These are phyloP conservation scores for Cyclotella cryptica DNA, from an alignment of 108 stramenopile genomes.

Conservation along the genomic window DNA sequence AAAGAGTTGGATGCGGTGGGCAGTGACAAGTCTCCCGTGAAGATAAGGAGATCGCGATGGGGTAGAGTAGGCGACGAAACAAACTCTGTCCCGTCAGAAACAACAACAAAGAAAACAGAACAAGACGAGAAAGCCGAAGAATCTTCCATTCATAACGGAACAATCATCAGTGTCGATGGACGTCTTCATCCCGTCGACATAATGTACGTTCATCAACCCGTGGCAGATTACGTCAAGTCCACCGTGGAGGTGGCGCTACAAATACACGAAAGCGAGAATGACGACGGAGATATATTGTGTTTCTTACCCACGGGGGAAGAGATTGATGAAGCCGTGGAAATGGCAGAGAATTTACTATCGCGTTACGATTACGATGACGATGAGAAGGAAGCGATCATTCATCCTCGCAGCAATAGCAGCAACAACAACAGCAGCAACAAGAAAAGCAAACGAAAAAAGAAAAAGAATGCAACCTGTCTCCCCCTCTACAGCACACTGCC, in stretches of 20 bases:
- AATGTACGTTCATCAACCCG: slow-evolving; percentile 81
- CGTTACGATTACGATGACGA: no score
- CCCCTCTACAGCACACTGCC: slow-evolving; percentile 93
- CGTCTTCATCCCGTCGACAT: slow-evolving; percentile 89
- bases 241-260: slow-evolving; percentile 84
- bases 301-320: slow-evolving; percentile 96
- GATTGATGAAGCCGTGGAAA: slow-evolving; percentile 83
- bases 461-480: slow-evolving; percentile 59
- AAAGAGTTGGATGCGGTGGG: no score
- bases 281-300: slow-evolving; percentile 90
- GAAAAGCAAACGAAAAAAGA: slow-evolving; percentile 5
- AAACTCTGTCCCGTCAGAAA: no score
- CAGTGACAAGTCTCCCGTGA: slow-evolving; percentile 24
- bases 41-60: slow-evolving; percentile 52
- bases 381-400: no score
- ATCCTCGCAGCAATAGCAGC: no score
- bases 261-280: slow-evolving; percentile 62
- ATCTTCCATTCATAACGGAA: slow-evolving; percentile 46
- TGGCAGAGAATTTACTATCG: slow-evolving; percentile 78
- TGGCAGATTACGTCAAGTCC: slow-evolving; percentile 74
- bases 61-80: slow-evolving; percentile 35
- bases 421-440: neutral
- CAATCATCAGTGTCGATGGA: slow-evolving; percentile 88
- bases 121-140: slow-evolving; percentile 1
- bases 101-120: no score